These are phyloP conservation scores for Tubosaeta brunneosetosa DNA, from an alignment of 768 basidiomycete genomes.

Conservation along the genomic window DNA sequence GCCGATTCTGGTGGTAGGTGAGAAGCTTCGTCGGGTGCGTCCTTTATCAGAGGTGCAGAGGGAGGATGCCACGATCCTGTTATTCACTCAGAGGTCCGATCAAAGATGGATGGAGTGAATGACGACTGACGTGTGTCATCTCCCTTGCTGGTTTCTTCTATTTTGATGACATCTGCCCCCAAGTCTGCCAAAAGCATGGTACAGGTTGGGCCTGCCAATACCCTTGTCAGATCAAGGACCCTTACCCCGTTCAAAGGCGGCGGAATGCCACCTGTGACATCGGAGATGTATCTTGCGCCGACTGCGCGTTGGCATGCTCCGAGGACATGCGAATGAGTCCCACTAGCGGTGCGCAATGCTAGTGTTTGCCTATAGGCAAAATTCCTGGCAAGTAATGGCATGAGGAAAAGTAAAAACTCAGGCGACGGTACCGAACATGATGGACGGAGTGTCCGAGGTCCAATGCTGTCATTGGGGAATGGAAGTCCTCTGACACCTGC, in stretches of 20 bases:
- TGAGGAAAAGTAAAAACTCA: background rate
- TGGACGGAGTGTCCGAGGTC: constrained; percentile 28
- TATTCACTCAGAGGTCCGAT: constrained; percentile 24
- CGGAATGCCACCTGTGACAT: constrained; percentile 45
- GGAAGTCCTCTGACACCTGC: constrained; percentile 21
- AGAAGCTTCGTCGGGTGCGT: constrained; percentile 47
- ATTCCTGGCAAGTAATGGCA: constrained; percentile 6
- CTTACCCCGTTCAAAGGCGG: constrained; percentile 77
- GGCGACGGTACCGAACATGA: background rate
- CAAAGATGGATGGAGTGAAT: constrained; percentile 8
- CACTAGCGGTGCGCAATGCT: background rate
- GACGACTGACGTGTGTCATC: constrained; percentile 77
- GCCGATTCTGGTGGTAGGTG: constrained; percentile 87
- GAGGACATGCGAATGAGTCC: background rate
- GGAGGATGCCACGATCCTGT: constrained; percentile 66
- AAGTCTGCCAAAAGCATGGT: constrained; percentile 92
- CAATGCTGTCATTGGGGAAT: constrained; percentile 8
- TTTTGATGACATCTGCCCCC: constrained; percentile 90
- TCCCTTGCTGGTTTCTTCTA: constrained; percentile 74
- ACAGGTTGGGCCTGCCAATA: constrained; percentile 88
- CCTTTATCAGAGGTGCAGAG: constrained; percentile 45
- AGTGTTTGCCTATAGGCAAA: background rate
- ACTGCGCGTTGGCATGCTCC: background rate
- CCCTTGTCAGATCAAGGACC: constrained; percentile 86
- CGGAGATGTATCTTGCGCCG: constrained; percentile 12